Percentiles rank a stretch among this genome's conserved stretches.
Evolutionary conservation across 352 stramenopile species (phyloP).

Genomic region (Phytopythium ostracodes): DNA sequence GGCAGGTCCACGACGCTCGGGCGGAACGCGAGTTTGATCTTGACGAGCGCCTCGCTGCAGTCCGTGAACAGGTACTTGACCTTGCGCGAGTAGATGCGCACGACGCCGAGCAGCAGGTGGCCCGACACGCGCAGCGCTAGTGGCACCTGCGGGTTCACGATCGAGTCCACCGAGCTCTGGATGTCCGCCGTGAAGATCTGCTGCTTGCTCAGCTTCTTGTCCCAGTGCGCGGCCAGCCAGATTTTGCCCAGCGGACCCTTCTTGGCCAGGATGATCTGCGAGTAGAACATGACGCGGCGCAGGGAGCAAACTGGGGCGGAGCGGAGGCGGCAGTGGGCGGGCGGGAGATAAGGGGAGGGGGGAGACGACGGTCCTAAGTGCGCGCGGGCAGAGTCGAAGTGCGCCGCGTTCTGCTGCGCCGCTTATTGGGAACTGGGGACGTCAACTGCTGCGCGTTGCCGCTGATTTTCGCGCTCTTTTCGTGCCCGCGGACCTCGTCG

Average conservation of each 20-base stretch:
- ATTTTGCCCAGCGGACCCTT: slow-evolving; percentile 99
- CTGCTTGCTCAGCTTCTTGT: slow-evolving; percentile 99
- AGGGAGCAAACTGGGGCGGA: not conserved
- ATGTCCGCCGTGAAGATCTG: slow-evolving; percentile 99
- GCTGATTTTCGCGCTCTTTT: not conserved
- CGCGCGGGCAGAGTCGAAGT: too few relatives aligned
- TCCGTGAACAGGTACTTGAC: slow-evolving; percentile 98
- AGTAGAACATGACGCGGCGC: slow-evolving; percentile 95
- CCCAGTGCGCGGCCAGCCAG: slow-evolving; percentile 98
- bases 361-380: not conserved
- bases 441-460: not conserved
- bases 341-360: not conserved
- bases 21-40: slow-evolving; percentile 98
- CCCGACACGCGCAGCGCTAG: slow-evolving; percentile 97
- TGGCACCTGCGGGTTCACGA: slow-evolving; percentile 95
- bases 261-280: slow-evolving; percentile 98
- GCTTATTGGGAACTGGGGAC: not conserved
- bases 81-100: slow-evolving; percentile 98
- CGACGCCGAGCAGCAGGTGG: slow-evolving; percentile 97
- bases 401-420: not conserved
- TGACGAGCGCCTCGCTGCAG: slow-evolving; percentile 98
- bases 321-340: too few relatives aligned
- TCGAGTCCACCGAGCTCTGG: slow-evolving; percentile 93
- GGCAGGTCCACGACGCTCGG: slow-evolving; percentile 80
- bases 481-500: not conserved